Evolutionary conservation across 257 asterid genomes (phyloP).

Genomic region (Nicotiana obtusifolia): DNA sequence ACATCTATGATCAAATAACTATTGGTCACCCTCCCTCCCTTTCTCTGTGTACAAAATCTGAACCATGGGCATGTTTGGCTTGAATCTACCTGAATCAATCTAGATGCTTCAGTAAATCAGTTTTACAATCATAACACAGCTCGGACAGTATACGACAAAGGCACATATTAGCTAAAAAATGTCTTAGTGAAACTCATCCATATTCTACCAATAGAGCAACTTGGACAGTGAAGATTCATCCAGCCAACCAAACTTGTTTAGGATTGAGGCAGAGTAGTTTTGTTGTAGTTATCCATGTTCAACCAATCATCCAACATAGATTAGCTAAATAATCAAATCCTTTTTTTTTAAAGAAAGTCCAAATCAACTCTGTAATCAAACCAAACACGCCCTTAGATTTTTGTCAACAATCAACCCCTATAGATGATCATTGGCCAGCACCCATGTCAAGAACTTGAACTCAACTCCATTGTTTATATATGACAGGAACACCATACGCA

Average conservation of each 20-base stretch:
- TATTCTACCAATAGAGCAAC: background rate
- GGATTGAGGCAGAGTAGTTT: background rate
- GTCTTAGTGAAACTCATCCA: background rate
- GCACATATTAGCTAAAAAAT: background rate
- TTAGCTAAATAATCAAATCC: background rate
- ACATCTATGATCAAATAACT: background rate
- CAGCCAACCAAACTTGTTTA: background rate
- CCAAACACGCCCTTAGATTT: background rate
- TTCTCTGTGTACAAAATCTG: background rate
- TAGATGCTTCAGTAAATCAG: background rate
- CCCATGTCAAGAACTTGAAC: background rate
- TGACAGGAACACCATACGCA: background rate
- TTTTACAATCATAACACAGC: background rate
- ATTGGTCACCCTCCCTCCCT: background rate
- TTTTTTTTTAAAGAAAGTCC: background rate
- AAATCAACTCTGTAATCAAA: background rate
- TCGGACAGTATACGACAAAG: background rate
- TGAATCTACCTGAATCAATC: background rate
- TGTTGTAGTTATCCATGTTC: background rate
- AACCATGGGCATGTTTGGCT: background rate
- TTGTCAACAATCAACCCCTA: background rate
- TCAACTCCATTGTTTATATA: background rate
- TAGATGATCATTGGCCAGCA: background rate
- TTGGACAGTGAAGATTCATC: background rate
- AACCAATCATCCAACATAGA: background rate